Evolutionary conservation across 495 filamentous ascomycete genomes (phyloP), one percentile per base, ranked within the genome.

Genomic region (Pyronema domesticum): DNA sequence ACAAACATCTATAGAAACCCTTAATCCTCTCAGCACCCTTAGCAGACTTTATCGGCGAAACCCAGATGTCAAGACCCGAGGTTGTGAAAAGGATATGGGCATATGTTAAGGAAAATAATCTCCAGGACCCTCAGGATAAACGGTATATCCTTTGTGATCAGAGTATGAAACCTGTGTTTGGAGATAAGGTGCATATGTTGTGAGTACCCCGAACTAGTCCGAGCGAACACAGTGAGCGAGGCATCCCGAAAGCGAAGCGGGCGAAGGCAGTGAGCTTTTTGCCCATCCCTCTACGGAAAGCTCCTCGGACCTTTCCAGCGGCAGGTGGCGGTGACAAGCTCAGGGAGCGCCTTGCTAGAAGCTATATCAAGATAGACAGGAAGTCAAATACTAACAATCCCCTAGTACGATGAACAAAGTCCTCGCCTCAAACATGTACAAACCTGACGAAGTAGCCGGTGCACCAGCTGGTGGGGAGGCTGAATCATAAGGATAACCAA

Each of bases 61-160:
- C 70, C 7, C 66, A 89, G 83, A 77, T 96, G 10, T 89, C 89
- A 7, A 83, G 91, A 8, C 93, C 91, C 0, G 85, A 95, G 67
- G 88, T 87, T 3, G 91, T 98, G 46, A 96, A 95, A 72, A 82
- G 80, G 60, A 80, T 98, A 45, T 98, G 91, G 91, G 79, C 81
- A 40, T 86, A 98, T 61, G 88, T 98, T 61, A 93, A 86, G 58
- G 81, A 76, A 55, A 77, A 85, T 51, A 76, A 85, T 39, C 78
- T 98, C 13, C 91, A 98, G 67, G 89, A 95, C 63, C 89, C 87
- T 3, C 80, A 63, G 53, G 93, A 98, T 68, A 82, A 85, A 63
- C 84, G 91, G 10, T 86, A 94, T 61, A 96, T 98, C 51, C 70
- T 77, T 51, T 98, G 91, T 67, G 93, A 98, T 69, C 86, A 94